Conservation (phyloP, 129 eudicot species). For the Saussurea involucrata region DNA sequence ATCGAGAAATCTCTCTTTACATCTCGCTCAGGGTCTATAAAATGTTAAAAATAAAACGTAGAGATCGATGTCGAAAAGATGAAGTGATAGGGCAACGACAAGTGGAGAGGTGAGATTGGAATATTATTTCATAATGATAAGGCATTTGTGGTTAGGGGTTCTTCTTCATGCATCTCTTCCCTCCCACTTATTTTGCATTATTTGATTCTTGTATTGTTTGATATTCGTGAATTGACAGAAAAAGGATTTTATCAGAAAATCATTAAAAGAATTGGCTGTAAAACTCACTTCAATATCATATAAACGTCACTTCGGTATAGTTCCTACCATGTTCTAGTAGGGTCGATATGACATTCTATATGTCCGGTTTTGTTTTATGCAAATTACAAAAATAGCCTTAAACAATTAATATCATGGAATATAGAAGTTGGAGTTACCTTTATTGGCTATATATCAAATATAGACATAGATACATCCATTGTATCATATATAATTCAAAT, state of each 20-base stretch:
- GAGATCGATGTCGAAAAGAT: neutral
- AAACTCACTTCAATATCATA: neutral
- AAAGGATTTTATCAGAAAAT: neutral
- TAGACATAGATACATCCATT: neutral
- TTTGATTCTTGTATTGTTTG: slow-evolving; percentile 17
- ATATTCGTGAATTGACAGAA: slow-evolving; percentile 8
- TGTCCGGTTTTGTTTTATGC: neutral
- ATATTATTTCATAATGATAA: slow-evolving; percentile 18
- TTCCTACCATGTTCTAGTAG: neutral
- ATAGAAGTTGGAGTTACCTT: neutral
- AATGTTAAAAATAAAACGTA: no score
- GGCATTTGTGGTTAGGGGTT: slow-evolving; percentile 10
- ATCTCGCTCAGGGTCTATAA: no score
- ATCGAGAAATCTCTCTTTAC: no score
- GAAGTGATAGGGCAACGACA: slow-evolving; percentile 23
- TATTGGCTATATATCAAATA: neutral
- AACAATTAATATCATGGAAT: neutral
- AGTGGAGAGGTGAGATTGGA: slow-evolving; percentile 22
- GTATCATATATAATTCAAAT: neutral
- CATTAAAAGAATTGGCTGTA: neutral
- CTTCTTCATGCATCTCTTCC: slow-evolving; percentile 16
- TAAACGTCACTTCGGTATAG: neutral
- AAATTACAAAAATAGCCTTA: neutral
- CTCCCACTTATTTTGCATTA: slow-evolving; percentile 24
- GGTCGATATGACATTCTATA: neutral